These are phyloP conservation scores for Ceratobasidium sp. DNA, from an alignment of 1,284 basidiomycete species.

Conservation along the genomic window DNA sequence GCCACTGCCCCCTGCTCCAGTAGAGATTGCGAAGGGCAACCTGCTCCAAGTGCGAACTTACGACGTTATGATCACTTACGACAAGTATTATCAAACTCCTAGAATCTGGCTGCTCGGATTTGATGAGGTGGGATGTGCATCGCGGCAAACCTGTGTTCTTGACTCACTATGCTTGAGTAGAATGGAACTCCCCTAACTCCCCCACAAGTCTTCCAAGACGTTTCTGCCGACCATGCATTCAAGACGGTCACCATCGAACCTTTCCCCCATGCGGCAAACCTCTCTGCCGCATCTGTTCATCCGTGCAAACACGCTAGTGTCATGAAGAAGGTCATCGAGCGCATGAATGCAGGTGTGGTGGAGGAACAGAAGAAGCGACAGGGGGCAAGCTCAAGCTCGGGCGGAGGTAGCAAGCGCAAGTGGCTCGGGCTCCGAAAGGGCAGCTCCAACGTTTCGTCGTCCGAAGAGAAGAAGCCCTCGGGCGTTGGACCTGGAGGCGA, in stretches of 20 bases:
- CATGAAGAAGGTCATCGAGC: constrained; percentile 99
- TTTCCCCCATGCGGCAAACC: constrained; percentile 88
- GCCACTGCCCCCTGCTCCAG: constrained; percentile 54
- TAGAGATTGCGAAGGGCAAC: constrained; percentile 75
- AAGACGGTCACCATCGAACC: constrained; percentile 99
- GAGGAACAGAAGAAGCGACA: constrained; percentile 67
- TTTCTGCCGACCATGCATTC: constrained; percentile 95
- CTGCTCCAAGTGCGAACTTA: constrained; percentile 95
- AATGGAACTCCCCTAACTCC: constrained; percentile 86
- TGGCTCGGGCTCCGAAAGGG: constrained; percentile 74
- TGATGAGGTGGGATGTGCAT: constrained; percentile 72
- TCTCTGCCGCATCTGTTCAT: constrained; percentile 91
- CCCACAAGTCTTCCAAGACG: constrained; percentile 94
- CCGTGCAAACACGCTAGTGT: constrained; percentile 99
- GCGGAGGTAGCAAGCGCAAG: constrained; percentile 78
- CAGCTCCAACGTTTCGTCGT: constrained; percentile 41
- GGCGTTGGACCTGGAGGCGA: constrained; percentile 40
- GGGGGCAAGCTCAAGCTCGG: constrained; percentile 51
- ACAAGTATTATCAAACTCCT: constrained; percentile 98
- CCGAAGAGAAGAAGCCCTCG: constrained; percentile 43
- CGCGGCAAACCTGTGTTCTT: constrained; percentile 39
- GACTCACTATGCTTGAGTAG: constrained; percentile 52
- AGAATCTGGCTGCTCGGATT: constrained; percentile 95
- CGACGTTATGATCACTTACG: constrained; percentile 99
- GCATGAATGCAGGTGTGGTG: constrained; percentile 90